phyloP scores from a whole-genome alignment of 805 yeast species.

The Scheffersomyces amazonensis region DNA sequence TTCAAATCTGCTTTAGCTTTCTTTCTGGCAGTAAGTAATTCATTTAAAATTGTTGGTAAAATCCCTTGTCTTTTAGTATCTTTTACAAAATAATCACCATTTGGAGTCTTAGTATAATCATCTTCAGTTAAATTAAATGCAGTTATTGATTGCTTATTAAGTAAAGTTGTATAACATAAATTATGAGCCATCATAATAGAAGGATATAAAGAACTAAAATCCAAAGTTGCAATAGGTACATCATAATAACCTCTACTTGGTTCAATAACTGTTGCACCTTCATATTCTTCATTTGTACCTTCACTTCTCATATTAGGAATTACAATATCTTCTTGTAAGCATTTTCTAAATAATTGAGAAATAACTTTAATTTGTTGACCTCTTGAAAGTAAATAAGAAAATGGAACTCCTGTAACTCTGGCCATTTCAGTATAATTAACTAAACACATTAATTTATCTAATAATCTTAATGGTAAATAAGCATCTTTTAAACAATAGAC shows the following conservation, averaged over 20 bases:
- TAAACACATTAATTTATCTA: conserved; percentile 93
- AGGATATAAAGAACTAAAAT: conserved; percentile 96
- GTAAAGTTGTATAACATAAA: conserved; percentile 87
- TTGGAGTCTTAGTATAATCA: conserved; percentile 87
- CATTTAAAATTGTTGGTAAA: conserved; percentile 87
- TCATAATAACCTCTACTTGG: conserved; percentile 95
- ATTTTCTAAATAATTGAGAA: conserved; percentile 91
- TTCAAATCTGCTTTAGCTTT: conserved; percentile 87
- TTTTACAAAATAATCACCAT: conserved; percentile 87
- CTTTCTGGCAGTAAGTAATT: conserved; percentile 87
- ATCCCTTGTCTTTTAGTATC: conserved; percentile 71
- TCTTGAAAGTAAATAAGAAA: conserved; percentile 79
- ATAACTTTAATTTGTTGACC: conserved; percentile 98
- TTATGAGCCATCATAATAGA: conserved; percentile 99
- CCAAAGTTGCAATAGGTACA: conserved; percentile 95
- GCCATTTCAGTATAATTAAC: conserved; percentile 99
- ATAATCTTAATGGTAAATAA: conserved; percentile 78
- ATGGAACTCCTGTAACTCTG: conserved; percentile 98
- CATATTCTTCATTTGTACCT: conserved; percentile 88
- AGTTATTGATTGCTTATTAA: conserved; percentile 66
- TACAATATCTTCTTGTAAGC: conserved; percentile 79
- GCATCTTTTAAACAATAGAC: conserved; percentile 98
- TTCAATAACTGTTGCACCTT: conserved; percentile 99
- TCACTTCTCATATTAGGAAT: conserved; percentile 86
- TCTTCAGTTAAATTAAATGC: conserved; percentile 60